Conservation (phyloP, 441 rosid species). For the Gossypium schwendimanii region DNA sequence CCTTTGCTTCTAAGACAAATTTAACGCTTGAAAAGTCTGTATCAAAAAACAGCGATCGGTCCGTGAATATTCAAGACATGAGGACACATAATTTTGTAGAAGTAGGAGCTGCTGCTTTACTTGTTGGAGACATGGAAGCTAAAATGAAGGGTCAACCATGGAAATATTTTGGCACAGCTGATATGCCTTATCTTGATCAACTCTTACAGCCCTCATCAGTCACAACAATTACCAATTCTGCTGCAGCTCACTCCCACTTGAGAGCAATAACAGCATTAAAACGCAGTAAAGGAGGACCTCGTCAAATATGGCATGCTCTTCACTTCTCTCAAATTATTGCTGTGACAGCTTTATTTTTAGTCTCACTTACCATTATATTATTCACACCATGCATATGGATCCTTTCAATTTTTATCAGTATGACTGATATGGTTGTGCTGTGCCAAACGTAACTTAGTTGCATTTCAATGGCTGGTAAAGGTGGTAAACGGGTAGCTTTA, state of each 20-base stretch:
- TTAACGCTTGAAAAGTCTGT: conserved; percentile 16
- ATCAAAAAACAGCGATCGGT: conserved; percentile 53
- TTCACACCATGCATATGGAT: neutral
- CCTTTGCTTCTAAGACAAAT: neutral
- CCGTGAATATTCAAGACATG: conserved; percentile 58
- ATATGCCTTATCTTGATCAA: conserved; percentile 94
- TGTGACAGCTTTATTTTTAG: conserved; percentile 10
- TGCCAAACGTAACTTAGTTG: neutral
- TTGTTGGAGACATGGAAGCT: conserved; percentile 91
- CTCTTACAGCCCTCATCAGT: conserved; percentile 84
- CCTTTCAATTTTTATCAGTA: neutral
- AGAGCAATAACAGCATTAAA: conserved; percentile 85
- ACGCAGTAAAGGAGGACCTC: conserved; percentile 74
- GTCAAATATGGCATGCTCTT: conserved; percentile 63
- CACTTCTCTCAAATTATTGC: conserved; percentile 20
- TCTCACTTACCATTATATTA: conserved; percentile 9
- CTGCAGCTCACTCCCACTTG: conserved; percentile 71
- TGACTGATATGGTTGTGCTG: neutral
- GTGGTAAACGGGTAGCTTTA: conserved; percentile 1
- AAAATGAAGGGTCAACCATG: conserved; percentile 89
- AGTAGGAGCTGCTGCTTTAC: conserved; percentile 96
- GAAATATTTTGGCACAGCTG: conserved; percentile 84
- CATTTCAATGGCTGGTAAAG: neutral
- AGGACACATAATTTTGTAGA: conserved; percentile 68
- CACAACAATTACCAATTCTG: conserved; percentile 64